Evolutionary conservation across 371 early-diverging fungal genomes (phyloP).

Genomic region (Mortierella polycephala): DNA sequence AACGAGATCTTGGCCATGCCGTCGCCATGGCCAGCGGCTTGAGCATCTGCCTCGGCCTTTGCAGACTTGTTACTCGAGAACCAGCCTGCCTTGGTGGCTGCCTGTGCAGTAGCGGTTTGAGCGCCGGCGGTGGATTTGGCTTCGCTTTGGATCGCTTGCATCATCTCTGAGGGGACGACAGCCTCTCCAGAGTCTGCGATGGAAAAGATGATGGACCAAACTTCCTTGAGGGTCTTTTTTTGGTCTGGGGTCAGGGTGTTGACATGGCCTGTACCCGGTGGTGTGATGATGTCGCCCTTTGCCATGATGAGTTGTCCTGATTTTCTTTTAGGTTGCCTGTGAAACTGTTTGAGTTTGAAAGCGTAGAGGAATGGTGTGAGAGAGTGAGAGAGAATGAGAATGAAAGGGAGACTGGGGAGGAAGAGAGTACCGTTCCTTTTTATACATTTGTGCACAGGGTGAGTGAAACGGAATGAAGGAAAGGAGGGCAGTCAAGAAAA

Average conservation of each 20-base stretch:
- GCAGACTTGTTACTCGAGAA: constrained; percentile 28
- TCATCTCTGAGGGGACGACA: constrained; percentile 12
- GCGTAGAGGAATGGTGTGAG: neutral
- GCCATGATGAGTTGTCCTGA: constrained; percentile 1
- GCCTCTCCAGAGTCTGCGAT: constrained; percentile 46
- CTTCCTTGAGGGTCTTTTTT: constrained; percentile 60
- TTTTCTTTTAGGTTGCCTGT: neutral
- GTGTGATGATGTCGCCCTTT: constrained; percentile 23
- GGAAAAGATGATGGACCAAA: constrained; percentile 64
- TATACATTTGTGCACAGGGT: too few species aligned
- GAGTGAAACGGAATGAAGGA: too few species aligned
- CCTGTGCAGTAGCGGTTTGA: constrained; percentile 20
- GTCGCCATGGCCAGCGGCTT: constrained; percentile 26
- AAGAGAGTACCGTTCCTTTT: too few species aligned
- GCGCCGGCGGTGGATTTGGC: constrained; percentile 7
- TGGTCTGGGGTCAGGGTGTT: constrained; percentile 59
- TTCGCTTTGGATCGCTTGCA: constrained; percentile 29
- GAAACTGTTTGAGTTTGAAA: neutral
- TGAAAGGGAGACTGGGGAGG: too few species aligned
- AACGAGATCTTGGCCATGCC: constrained; percentile 46
- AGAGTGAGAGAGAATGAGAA: too few species aligned
- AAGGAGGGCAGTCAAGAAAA: too few species aligned
- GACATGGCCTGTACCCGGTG: constrained; percentile 53
- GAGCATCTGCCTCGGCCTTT: constrained; percentile 36
- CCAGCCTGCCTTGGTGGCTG: constrained; percentile 41